phyloP scores from a whole-genome alignment of 441 rosid genomes.

The Syzygium malaccense region DNA sequence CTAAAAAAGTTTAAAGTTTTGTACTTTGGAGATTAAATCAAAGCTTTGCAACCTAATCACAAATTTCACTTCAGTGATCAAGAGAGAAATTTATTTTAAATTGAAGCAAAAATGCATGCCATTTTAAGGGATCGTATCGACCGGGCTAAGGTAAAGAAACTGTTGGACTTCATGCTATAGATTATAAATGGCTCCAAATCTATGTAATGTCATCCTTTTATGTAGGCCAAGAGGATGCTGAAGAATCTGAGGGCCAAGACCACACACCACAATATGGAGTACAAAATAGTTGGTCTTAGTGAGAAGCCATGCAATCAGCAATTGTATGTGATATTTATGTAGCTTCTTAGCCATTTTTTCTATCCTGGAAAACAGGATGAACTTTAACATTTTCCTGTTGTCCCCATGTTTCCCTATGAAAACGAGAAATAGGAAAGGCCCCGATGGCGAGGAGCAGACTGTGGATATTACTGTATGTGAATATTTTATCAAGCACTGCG shows the following conservation, averaged over 20 bases:
- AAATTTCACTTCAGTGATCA: background rate
- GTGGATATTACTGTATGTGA: constrained; percentile 70
- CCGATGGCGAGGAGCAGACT: constrained; percentile 23
- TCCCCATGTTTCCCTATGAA: constrained; percentile 60
- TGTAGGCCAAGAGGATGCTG: constrained; percentile 73
- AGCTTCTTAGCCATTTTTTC: background rate
- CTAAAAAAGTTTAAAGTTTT: no score
- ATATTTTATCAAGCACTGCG: constrained; percentile 48
- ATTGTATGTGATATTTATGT: constrained; percentile 34
- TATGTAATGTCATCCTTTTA: background rate
- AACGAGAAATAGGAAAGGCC: constrained; percentile 31
- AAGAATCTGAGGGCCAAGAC: constrained; percentile 69
- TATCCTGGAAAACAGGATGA: background rate
- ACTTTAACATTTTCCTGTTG: constrained; percentile 4
- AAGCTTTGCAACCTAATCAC: background rate
- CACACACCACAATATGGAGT: constrained; percentile 54
- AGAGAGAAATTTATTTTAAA: background rate
- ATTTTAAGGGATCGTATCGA: constrained; percentile 16
- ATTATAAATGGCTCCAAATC: background rate
- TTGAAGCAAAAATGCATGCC: background rate
- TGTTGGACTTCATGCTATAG: background rate
- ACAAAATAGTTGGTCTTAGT: constrained; percentile 64
- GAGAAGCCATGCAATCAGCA: constrained; percentile 80
- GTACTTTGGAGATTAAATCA: background rate
- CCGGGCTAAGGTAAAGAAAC: constrained; percentile 60